Evolutionary conservation across 192 early-diverging fungal genomes (phyloP), one percentile per base, ranked within the genome.

Genomic region (Coemansia sp.): DNA sequence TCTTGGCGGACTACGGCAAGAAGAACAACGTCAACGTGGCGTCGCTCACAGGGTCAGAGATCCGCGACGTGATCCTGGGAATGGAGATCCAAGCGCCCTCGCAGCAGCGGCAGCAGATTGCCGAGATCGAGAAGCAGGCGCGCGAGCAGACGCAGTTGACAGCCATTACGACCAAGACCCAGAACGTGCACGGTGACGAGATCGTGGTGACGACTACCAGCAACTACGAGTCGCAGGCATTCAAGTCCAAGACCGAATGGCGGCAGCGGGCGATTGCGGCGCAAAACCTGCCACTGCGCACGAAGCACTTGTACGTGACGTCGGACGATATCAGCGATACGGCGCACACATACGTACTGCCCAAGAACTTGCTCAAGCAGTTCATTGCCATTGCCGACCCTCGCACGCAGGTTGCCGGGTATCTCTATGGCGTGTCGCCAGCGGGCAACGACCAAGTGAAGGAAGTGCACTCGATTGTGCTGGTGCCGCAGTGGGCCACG

Each of bases 191-290:
- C 63, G 97, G 97, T 65, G 95, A 98, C 83, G 94, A 99, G 82
- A 98, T 98, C 84, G 91, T 98, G 71, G 93, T 95, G n/a, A 96
- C 94, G 1, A 98, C 96, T 5, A 97, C 95, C 4, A 95, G 94
- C 66, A 94, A 94, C 68, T 99, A 97, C 73, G 97, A 98, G 83
- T 91, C 93, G 6, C 93, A 96, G 83, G 94, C 94, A 4, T 99
- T 99, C 79, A 87, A 91, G n/a, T 97, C 95, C 48, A 98, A 99
- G 86, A 98, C 96, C 5, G 97, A 99, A 76, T 99, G 97, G 97
- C 93, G 97, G 64, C 89, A 96, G 50, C 91, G 97, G 44, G 96
- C 97, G n/a, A 94, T 99, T 60, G 94, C 97, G 4, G 91, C 95
- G 9, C 96, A 96, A 64, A 98, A 97, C 76, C 77, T 99, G 76